Evolutionary conservation across 2,329 filamentous ascomycete species (phyloP).

Genomic region (Macrophomina pseudophaseolina): DNA sequence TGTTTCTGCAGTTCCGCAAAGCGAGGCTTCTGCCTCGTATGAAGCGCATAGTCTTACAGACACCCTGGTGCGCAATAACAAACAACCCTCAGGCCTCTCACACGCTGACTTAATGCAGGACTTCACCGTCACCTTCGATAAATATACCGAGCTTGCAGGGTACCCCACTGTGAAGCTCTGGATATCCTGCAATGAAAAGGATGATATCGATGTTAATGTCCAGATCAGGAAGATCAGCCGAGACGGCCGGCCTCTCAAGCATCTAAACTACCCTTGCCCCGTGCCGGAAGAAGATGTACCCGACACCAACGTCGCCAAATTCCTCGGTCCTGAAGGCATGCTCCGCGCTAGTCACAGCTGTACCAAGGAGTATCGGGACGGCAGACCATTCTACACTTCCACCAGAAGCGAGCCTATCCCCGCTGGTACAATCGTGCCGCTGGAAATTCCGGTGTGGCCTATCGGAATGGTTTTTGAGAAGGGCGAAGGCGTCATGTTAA

Average conservation of each 20-base stretch:
- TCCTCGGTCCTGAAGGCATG: constrained; percentile 29
- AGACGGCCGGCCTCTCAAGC: not conserved
- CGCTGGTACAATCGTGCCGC: constrained; percentile 49
- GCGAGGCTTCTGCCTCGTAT: constrained; percentile 5
- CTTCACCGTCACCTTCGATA: constrained; percentile 48
- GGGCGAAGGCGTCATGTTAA: constrained; percentile 38
- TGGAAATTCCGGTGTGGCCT: constrained; percentile 57
- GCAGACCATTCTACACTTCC: constrained; percentile 33
- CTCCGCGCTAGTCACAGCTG: constrained; percentile 30
- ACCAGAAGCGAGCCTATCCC: constrained; percentile 48
- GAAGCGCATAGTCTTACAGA: constrained; percentile 6
- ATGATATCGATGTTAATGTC: constrained; percentile 29
- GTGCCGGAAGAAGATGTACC: constrained; percentile 22
- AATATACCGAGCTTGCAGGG: constrained; percentile 15
- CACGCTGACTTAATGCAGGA: constrained; percentile 14
- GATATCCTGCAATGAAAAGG: not conserved
- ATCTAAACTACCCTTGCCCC: constrained; percentile 23
- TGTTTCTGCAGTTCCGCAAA: not conserved
- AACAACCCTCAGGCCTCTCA: not conserved
- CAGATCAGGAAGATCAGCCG: constrained; percentile 30
- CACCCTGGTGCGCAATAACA: not conserved
- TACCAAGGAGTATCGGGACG: constrained; percentile 10
- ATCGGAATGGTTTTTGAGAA: constrained; percentile 54
- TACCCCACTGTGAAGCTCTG: constrained; percentile 27
- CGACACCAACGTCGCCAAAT: constrained; percentile 29